Conservation (phyloP, 495 filamentous ascomycete species). For the Hypoxylon lenormandii region DNA sequence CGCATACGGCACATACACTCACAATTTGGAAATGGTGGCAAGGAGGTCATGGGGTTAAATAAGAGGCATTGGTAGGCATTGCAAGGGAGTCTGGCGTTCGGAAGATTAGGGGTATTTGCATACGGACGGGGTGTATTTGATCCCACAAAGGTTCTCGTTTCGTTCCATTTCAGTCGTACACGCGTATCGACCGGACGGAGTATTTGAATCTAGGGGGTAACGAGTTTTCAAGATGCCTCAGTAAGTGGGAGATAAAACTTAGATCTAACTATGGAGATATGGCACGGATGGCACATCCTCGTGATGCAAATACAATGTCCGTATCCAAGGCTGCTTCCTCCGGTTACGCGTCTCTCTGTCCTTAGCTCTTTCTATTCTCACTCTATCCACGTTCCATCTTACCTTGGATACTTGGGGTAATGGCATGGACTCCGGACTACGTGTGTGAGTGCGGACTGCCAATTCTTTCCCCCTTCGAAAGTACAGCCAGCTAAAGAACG, state of each 20-base stretch:
- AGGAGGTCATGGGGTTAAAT: slow-evolving; percentile 27
- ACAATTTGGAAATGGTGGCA: slow-evolving; percentile 37
- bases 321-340: no score
- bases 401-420: no score
- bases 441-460: no score
- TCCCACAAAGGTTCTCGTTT: slow-evolving; percentile 26
- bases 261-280: slow-evolving; percentile 25
- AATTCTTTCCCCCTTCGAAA: no score
- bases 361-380: no score
- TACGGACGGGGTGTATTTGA: slow-evolving; percentile 35
- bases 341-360: no score
- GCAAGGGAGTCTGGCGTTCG: slow-evolving; percentile 51
- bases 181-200: slow-evolving; percentile 19
- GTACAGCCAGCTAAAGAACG: no score
- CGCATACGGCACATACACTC: slow-evolving; percentile 23
- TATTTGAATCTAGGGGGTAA: slow-evolving; percentile 22
- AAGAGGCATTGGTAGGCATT: slow-evolving; percentile 44
- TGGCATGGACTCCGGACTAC: no score
- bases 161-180: slow-evolving; percentile 22
- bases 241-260: slow-evolving; percentile 22
- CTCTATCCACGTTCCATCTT: no score
- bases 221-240: slow-evolving; percentile 24
- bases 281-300: neutral
- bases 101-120: slow-evolving; percentile 46
- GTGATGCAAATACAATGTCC: no score